A percentile compares a stretch with the other conserved stretches of the same genome.
phyloP scores from a whole-genome alignment of 345 rosid species.

The Brassica nigra region DNA sequence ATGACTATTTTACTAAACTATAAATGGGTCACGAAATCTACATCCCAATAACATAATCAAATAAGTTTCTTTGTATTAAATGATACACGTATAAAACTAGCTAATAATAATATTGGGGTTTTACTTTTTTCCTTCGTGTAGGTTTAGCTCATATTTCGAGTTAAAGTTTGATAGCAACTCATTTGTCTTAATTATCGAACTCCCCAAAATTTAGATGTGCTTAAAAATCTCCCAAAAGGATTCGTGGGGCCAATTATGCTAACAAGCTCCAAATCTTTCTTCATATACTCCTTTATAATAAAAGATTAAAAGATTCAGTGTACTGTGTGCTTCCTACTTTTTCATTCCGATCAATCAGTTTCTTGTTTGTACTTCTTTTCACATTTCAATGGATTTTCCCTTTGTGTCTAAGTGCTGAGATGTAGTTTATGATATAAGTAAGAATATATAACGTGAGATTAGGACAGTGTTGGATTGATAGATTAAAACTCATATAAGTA shows the following conservation, averaged over 20 bases:
- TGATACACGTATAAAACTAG: neutral
- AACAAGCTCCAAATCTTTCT: conserved; percentile 20
- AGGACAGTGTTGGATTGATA: neutral
- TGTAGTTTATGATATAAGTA: neutral
- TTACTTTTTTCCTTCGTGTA: neutral
- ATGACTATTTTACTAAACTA: too few species aligned
- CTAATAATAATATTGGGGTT: neutral
- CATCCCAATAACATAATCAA: neutral
- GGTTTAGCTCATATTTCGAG: neutral
- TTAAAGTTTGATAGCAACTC: conserved; percentile 30
- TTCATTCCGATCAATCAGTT: conserved; percentile 27
- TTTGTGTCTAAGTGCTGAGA: neutral
- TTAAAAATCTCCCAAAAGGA: conserved; percentile 23
- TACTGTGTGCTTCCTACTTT: conserved; percentile 34
- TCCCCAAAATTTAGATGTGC: conserved; percentile 18
- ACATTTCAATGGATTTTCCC: conserved; percentile 9
- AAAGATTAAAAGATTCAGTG: conserved; percentile 8
- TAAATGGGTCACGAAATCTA: neutral
- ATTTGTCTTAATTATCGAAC: conserved; percentile 17
- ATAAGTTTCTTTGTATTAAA: neutral
- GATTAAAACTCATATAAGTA: neutral
- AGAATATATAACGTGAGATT: conserved; percentile 6
- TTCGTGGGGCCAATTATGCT: conserved; percentile 25
- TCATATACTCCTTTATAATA: conserved; percentile 20
- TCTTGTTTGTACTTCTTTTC: conserved; percentile 29